Evolutionary conservation across 345 rosid species (phyloP), one percentile per base, ranked within the genome.

Genomic region (Triadica sebifera): DNA sequence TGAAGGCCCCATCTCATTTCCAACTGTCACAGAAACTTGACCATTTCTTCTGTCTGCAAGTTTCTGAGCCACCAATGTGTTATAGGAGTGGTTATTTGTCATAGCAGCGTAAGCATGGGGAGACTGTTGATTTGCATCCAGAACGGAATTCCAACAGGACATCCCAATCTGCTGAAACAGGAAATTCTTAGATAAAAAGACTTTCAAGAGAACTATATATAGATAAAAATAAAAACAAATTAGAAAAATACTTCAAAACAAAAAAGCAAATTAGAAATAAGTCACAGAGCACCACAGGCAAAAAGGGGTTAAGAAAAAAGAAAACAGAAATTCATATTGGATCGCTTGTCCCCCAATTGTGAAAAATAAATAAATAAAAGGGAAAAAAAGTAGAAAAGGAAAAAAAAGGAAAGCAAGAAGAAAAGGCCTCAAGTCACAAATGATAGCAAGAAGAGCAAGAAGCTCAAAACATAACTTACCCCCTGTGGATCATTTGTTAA

Each of bases 401-500:
- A 5, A 51, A 12, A 12, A 2, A 12, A 13, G 6, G 12, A 13
- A 0, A 52, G n/a, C 10, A 52, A 13, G 17, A 43, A 43, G 47
- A 10, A 43, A 43, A 43, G 10, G 10, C 10, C 17, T 50, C 39
- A 63, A 37, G 38, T 53, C 39, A 29, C 16, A 41, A n/a, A 3
- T 5, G 38, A 49, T 9, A 22, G 10, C 46, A 64, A 53, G 63
- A 57, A n/a, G 22, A 52, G 49, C 6, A 53, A 51, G 34, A 64
- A 70, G 59, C 5, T 0, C 6, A n/a, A 65, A 41, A 39, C 47
- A 22, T 39, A 52, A 20, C 59, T 72, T 87, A 93, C 98, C 95
- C 90, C 89, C 37, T 82, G 89, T 15, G 97, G 93, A 70, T 93
- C 98, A 86, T 87, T 90, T 67, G 97, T 93, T 80, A 93, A 84